Evolutionary conservation across 2,329 filamentous ascomycete genomes (phyloP).

Genomic region (Colletotrichum simmondsii): DNA sequence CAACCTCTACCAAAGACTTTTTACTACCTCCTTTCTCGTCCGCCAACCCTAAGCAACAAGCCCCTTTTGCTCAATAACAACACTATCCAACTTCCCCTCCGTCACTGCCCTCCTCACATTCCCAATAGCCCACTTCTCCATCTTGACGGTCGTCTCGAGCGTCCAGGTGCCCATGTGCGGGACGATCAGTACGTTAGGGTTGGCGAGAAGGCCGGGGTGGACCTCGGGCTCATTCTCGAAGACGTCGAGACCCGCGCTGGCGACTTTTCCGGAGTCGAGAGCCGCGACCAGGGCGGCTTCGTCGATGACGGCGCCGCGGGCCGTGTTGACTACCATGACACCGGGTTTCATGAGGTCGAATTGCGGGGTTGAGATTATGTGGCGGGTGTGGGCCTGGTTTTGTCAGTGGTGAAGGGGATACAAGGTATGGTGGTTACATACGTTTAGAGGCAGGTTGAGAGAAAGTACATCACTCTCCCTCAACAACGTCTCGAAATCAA

Average conservation of each 20-base stretch:
- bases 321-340: constrained; percentile 84
- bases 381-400: constrained; percentile 69
- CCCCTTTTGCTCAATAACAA: constrained; percentile 76
- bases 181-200: constrained; percentile 78
- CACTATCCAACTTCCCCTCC: constrained; percentile 71
- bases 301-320: constrained; percentile 84
- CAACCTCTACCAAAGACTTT: too few species aligned
- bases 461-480: constrained; percentile 79
- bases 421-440: constrained; percentile 53
- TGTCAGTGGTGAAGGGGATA: neutral
- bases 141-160: constrained; percentile 70
- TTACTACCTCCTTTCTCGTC: too few species aligned
- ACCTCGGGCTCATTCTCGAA: constrained; percentile 84
- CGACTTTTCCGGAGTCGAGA: constrained; percentile 75
- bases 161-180: constrained; percentile 92
- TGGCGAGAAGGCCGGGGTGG: constrained; percentile 76
- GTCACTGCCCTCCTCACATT: constrained; percentile 75
- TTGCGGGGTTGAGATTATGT: constrained; percentile 78
- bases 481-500: constrained; percentile 79
- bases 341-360: constrained; percentile 83
- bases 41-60: constrained; percentile 31
- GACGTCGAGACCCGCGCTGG: constrained; percentile 80
- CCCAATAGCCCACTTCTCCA: constrained; percentile 81
- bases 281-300: constrained; percentile 82
- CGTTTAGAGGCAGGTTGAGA: constrained; percentile 84